Evolutionary conservation across 164 flowering plant genomes (phyloP).

Genomic region (Vitis amurensis): DNA sequence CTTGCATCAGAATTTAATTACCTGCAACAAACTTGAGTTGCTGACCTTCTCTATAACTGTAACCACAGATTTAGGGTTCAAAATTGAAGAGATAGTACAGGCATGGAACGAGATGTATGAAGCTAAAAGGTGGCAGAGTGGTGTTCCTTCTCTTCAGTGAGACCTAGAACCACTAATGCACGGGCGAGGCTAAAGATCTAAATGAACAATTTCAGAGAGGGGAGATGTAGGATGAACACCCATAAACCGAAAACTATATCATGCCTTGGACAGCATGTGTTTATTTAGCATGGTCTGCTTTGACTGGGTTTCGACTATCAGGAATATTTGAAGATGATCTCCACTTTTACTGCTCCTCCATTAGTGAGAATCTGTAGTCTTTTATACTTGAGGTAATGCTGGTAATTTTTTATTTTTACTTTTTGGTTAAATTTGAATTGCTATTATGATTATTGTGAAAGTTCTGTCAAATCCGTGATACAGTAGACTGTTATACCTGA

Average conservation of each 20-base stretch:
- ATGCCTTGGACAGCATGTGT: conserved; percentile 54
- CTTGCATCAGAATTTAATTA: not conserved
- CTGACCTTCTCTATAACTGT: not conserved
- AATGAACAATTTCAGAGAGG: no score
- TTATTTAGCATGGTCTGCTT: no score
- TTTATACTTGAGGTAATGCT: conserved; percentile 10
- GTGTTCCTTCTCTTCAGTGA: conserved; percentile 69
- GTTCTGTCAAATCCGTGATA: not conserved
- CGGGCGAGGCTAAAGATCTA: no score
- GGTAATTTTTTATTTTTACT: not conserved
- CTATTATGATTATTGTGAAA: not conserved
- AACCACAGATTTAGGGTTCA: conserved; percentile 66
- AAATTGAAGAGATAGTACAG: conserved; percentile 81
- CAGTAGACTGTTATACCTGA: no score
- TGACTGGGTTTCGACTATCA: conserved; percentile 16
- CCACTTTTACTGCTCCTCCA: conserved; percentile 2
- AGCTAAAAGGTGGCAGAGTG: conserved; percentile 69
- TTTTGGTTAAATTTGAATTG: not conserved
- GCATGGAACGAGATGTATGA: conserved; percentile 96
- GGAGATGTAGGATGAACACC: no score
- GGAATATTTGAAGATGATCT: no score
- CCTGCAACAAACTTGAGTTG: not conserved
- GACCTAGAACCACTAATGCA: conserved; percentile 70
- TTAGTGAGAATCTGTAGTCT: conserved; percentile 8
- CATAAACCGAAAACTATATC: conserved; percentile 57